Base-by-base conservation (phyloP, 768 basidiomycete species). In the Tulasnella sp. region DNA sequence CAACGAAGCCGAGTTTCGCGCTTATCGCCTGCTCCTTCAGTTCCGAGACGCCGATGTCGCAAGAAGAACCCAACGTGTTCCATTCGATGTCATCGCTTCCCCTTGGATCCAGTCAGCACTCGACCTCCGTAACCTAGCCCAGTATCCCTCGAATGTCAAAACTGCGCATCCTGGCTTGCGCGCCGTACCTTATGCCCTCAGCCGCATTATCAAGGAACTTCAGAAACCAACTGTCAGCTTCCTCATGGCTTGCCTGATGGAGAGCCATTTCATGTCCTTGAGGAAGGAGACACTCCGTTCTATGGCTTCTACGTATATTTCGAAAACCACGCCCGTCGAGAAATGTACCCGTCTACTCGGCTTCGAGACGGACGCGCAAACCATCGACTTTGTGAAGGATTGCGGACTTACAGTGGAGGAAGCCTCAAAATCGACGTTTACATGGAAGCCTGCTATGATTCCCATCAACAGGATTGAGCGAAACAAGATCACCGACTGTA, bases 1-100 rank as follows among this genome's bases (percentile, higher is more conserved):
- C 0, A 86, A 84, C 36, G 93, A 98, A 65, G 77, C 97, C 43
- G 94, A 99, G 69, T 96, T 99, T 82, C 82, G 89, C 31, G 82
- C 96, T 1, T 99, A 97, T 69, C 88, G 93, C 66, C 81, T 93
- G 45, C 79, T 98, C 29, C 83, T 87, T 27, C 90, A 96, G 64
- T 84, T 97, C 41, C 82, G 89, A 27, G 86, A 92, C 67, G 84
- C 86, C 64, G 78, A 70, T 61, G 85, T 84, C 79, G 7, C 81
- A 75, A 64, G 87, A 82, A 64, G 80, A 76, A 63, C 81, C 21
- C 66, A 68, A 27, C 64, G 66, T 53, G 62, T 91, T 35, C 83
- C 92, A 0, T 69, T 72, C 2, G 65, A 77, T 34, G 79, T 97
- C 60, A 76, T 78, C 37, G 71, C 73, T 6, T 76, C 88, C 65